Base-by-base conservation (phyloP, 1,284 basidiomycete genomes). In the Blastosporella zonata region DNA sequence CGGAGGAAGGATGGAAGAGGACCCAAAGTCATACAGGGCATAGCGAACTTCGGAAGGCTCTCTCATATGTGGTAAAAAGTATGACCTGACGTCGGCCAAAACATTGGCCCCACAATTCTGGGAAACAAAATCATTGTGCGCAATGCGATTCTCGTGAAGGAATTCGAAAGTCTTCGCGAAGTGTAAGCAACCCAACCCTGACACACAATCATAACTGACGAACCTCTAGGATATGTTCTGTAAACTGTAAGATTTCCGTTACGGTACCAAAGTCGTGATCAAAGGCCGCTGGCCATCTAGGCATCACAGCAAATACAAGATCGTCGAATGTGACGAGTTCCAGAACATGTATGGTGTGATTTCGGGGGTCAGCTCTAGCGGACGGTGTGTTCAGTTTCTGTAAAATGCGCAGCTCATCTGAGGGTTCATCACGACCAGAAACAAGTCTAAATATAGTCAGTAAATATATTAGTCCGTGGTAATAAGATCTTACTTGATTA, bases 121-220 rank as follows among this genome's bases (percentile, higher is more conserved):
- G 10, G 29, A 13, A 28, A 49, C 34, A 47, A 57, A 42, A 35
- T 59, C 55, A 8, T 25, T 20, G 21, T 59, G 57, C 1, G 51
- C 55, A 22, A 59, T 56, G n/a, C 47, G 40, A 33, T 59, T 39
- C 27, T 55, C 50, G 38, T 57, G 57, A 2, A 55, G 41, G 22
- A 55, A 55, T 6, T 44, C 54, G 33, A 55, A 52, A n/a, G 28
- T 37, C 47, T 53, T 35, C 9, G 4, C 5, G 10, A 39, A 10
- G 41, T 9, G 38, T 42, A 20, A 43, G n/a, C 8, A 20, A 31
- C 13, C 8, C 3, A 31, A 7, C 8, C 13, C 29, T 31, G 3
- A 33, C 12, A 6, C 2, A 12, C 10, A 4, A 15, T 4, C n/a
- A 20, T 5, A 36, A 12, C 8, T 35, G 29, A 27, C 47, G 33